These are phyloP conservation scores for Cucumis cinereus DNA, from an alignment of 306 rosid genomes.

Conservation along the genomic window DNA sequence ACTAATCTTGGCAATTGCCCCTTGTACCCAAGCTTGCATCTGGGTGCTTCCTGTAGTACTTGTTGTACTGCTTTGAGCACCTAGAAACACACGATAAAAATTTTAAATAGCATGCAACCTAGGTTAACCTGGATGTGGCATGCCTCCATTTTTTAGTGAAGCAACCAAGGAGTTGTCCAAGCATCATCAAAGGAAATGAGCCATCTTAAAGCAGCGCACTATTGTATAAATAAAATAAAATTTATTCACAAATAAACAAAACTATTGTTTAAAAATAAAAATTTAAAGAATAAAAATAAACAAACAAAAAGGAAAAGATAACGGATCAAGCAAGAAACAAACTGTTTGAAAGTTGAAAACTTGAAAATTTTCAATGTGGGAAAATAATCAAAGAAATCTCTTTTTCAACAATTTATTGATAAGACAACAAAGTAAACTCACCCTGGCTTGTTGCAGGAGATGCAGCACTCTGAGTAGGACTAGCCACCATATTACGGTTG, in stretches of 20 bases:
- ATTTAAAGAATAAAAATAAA: not conserved
- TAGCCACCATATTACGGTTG: slow-evolving; percentile 82
- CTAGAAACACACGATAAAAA: slow-evolving; percentile 28
- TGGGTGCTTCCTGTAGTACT: slow-evolving; percentile 77
- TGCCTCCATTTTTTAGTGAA: not conserved
- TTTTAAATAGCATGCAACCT: not conserved
- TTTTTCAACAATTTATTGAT: slow-evolving; percentile 4
- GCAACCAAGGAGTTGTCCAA: not conserved
- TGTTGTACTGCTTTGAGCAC: slow-evolving; percentile 63
- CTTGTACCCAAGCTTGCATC: slow-evolving; percentile 97
- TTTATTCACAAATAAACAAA: not conserved
- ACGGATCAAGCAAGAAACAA: not conserved
- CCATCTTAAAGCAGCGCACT: not conserved
- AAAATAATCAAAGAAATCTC: not conserved
- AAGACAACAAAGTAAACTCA: slow-evolving; percentile 16
- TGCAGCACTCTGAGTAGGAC: slow-evolving; percentile 82
- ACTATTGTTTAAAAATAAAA: not conserved
- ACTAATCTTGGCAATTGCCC: slow-evolving; percentile 94
- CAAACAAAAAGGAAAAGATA: not conserved
- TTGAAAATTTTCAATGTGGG: not conserved
- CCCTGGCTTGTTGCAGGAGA: slow-evolving; percentile 90
- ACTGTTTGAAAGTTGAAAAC: not conserved
- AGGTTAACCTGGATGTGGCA: not conserved
- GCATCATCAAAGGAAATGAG: slow-evolving; percentile 1
- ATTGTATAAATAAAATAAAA: not conserved